Conservation (phyloP, 805 yeast genomes). For the Hanseniaspora occidentalis region DNA sequence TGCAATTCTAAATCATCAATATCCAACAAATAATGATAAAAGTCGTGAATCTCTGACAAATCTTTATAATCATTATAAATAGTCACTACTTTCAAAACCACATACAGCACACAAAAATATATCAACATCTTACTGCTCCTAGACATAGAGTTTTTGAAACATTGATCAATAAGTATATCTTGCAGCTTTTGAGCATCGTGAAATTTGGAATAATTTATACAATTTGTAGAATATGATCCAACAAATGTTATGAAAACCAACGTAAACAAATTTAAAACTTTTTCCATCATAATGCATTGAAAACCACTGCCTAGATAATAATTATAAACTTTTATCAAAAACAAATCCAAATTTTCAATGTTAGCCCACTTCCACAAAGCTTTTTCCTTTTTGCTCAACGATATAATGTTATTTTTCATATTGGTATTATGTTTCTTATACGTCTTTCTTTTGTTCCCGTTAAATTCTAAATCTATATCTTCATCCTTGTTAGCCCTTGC, state of each 20-base stretch:
- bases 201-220: slow-evolving; percentile 55
- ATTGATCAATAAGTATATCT: slow-evolving; percentile 27
- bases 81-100: slow-evolving; percentile 40
- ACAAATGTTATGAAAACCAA: slow-evolving; percentile 69
- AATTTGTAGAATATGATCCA: slow-evolving; percentile 67
- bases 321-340: slow-evolving; percentile 68
- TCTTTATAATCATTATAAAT: slow-evolving; percentile 52
- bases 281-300: slow-evolving; percentile 58
- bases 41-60: slow-evolving; percentile 60
- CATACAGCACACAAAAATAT: slow-evolving; percentile 46
- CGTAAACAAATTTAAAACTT: slow-evolving; percentile 56
- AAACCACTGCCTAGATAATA: slow-evolving; percentile 83
- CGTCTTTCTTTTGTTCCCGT: slow-evolving; percentile 11
- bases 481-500: background rate
- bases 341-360: slow-evolving; percentile 80
- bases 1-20: slow-evolving; percentile 75
- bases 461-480: background rate
- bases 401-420: slow-evolving; percentile 27
- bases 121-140: slow-evolving; percentile 44
- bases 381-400: slow-evolving; percentile 50
- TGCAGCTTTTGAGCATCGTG: slow-evolving; percentile 20
- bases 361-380: slow-evolving; percentile 97
- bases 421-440: slow-evolving; percentile 15
- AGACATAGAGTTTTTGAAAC: slow-evolving; percentile 32
- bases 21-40: slow-evolving; percentile 58